Percentiles rank a stretch among this genome's conserved stretches.
Evolutionary conservation across 139 green algal genomes (phyloP).

Genomic region (Coelastrella sp.): DNA sequence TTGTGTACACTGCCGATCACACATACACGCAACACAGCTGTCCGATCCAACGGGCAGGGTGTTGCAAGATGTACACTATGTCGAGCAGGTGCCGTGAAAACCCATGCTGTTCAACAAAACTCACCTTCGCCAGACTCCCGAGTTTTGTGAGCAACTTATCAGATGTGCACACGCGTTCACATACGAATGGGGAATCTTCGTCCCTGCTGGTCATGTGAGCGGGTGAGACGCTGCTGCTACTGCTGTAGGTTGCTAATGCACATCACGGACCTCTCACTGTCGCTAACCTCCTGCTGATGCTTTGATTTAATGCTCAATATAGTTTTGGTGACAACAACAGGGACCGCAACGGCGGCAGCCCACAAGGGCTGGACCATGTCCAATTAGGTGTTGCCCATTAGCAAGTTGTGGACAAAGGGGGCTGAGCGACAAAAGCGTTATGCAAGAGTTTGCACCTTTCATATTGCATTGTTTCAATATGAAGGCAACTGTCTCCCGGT

Average conservation of each 20-base stretch:
- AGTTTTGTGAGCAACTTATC: conserved; percentile 82
- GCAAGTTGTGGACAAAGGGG: too few species aligned
- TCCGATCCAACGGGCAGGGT: neutral
- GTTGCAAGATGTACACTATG: too few species aligned
- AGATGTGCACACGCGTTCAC: conserved; percentile 95
- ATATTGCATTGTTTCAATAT: neutral
- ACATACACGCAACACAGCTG: neutral
- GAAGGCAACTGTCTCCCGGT: neutral
- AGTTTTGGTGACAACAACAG: conserved; percentile 43
- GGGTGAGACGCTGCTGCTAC: too few species aligned
- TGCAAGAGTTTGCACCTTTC: too few species aligned
- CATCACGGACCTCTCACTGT: neutral
- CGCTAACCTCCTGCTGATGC: neutral
- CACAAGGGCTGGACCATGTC: conserved; percentile 40
- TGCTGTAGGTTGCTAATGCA: neutral
- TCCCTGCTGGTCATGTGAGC: too few species aligned
- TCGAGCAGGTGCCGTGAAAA: too few species aligned
- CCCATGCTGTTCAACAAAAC: neutral
- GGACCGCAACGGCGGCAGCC: conserved; percentile 46
- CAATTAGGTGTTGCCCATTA: too few species aligned
- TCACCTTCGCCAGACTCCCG: conserved; percentile 84
- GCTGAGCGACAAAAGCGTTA: too few species aligned
- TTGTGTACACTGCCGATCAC: too few species aligned
- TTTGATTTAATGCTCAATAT: conserved; percentile 32
- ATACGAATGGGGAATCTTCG: conserved; percentile 86